Base-by-base conservation (phyloP, 2,329 filamentous ascomycete species). In the Ceratocystiopsis minuta region DNA sequence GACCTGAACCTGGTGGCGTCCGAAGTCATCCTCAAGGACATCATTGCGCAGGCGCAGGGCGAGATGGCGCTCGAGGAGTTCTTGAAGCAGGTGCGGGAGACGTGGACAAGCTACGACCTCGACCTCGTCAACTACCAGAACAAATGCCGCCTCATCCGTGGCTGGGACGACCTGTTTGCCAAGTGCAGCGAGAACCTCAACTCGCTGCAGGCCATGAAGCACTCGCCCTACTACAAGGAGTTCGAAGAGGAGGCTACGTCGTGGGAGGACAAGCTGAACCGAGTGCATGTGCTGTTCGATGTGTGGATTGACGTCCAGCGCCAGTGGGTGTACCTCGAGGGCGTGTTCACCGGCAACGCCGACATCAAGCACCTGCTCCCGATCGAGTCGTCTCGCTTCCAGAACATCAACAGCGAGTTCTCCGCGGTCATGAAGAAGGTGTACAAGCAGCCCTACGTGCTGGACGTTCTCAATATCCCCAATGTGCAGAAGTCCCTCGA, bases 281-380 rank as follows among this genome's bases (percentile, higher is more conserved):
- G 90, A 37, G 86, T 98, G 3, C 90, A 98, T 56, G 85, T 98
- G 15, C 71, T 98, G 11, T 98, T 99, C 54, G 90, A 99, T 58
- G 87, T 98, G 15, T 99, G 92, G 92, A 98, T 98, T 52, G 92
- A 98, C 61, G 92, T 99, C n/a, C 90, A 99, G 60, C 80, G 92
- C 47, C 90, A 98, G 63, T 99, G 90, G 90, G 90, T 98, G 9
- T 99, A 99, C 58, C 74, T 99, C 6, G 92, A 99, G 62, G 90
- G 90, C 50, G 90, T 99, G 32, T 99, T 99, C 57, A 95, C 88
- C 1, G 90, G 90, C 45, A 99, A 98, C 55, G 88, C 85, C 34
- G 90, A 99, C 55, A 98, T 99, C 67, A 98, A 96, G 62, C 88
- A 96, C 58, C 68, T 99, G 40, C 72, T 99, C 17, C 92, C 92